Evolutionary conservation across 169 alveolate genomes (phyloP).

Genomic region (Eimeria sp.): DNA sequence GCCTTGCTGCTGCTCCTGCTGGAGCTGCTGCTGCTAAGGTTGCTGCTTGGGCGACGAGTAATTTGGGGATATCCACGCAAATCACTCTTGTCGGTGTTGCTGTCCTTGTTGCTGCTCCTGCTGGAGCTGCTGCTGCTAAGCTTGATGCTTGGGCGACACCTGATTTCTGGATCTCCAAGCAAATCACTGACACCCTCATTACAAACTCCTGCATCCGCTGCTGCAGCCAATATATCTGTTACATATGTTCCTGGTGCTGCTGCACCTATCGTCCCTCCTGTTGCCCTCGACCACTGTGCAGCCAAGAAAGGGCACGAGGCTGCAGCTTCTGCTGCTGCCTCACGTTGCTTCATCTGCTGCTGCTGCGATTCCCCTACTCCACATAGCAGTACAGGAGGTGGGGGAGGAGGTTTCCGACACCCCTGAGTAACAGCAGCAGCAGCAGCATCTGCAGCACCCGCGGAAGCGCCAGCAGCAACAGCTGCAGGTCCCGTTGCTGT

Average conservation of each 20-base stretch:
- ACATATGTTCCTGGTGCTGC: constrained; percentile 9
- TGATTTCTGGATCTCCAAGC: not conserved
- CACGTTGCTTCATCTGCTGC: not conserved
- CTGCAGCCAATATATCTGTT: not conserved
- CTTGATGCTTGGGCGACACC: not conserved
- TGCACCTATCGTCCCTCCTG: constrained; percentile 20
- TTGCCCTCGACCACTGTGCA: not conserved
- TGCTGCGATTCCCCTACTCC: not conserved
- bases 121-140: constrained; percentile 10
- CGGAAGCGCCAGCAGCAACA: not conserved
- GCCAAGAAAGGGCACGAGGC: constrained; percentile 27
- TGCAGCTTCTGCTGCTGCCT: constrained; percentile 67
- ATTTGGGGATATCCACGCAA: not conserved
- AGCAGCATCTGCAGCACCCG: constrained; percentile 19
- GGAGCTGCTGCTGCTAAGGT: constrained; percentile 56
- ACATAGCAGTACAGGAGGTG: constrained; percentile 27
- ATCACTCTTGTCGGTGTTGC: not conserved
- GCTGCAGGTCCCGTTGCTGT: not conserved
- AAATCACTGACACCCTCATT: not conserved
- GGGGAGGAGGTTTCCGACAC: constrained; percentile 54
- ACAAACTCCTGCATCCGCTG: constrained; percentile 16
- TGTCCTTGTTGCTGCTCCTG: constrained; percentile 21
- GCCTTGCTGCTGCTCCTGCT: constrained; percentile 4
- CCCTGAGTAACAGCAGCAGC: not conserved
- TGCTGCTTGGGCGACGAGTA: constrained; percentile 38